These are phyloP conservation scores for Metschnikowia continentalis DNA, from an alignment of 805 yeast species.

Conservation along the genomic window DNA sequence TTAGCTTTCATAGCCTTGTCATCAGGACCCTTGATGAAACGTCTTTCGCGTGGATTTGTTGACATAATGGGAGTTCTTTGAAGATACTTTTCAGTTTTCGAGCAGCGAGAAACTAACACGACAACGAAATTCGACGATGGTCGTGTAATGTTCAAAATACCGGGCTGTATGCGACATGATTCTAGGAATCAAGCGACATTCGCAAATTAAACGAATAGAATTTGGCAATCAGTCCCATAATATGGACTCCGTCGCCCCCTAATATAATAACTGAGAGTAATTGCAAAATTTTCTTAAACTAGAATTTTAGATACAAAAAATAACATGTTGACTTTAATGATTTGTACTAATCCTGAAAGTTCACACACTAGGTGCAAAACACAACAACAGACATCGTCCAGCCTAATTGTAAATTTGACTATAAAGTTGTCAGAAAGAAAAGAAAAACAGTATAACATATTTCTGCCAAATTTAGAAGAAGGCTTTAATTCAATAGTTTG, in stretches of 20 bases:
- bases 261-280: background rate
- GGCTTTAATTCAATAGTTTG: background rate
- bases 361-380: background rate
- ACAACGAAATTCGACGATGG: constrained; percentile 7
- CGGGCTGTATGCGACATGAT: background rate
- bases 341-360: background rate
- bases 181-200: background rate
- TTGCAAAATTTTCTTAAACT: background rate
- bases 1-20: constrained; percentile 57
- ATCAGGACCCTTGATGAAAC: constrained; percentile 73
- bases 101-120: constrained; percentile 4
- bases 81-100: background rate
- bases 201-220: background rate
- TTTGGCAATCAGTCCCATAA: background rate
- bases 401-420: background rate
- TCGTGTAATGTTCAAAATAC: constrained; percentile 2
- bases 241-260: background rate
- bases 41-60: constrained; percentile 32
- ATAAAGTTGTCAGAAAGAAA: background rate
- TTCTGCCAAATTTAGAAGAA: background rate
- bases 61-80: constrained; percentile 9
- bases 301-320: background rate
- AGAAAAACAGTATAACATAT: background rate
- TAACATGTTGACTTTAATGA: background rate
- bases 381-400: too few species aligned